These are phyloP conservation scores for Coemansia guatemalensis DNA, from an alignment of 192 early-diverging fungal genomes.

Conservation along the genomic window DNA sequence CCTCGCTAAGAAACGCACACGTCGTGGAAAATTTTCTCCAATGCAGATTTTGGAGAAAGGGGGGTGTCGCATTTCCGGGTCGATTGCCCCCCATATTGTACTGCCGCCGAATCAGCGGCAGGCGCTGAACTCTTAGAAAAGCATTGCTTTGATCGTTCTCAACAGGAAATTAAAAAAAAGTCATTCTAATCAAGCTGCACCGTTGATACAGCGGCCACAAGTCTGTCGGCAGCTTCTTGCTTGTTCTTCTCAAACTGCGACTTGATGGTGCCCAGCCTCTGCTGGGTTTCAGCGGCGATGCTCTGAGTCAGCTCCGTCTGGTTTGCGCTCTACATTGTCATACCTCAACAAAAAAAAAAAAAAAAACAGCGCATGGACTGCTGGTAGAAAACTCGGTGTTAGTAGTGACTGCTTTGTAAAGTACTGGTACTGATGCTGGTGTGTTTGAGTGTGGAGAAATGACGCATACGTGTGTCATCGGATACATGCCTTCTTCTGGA, in stretches of 20 bases:
- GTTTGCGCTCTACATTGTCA: slow-evolving; percentile 21
- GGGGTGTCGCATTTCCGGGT: slow-evolving; percentile 8
- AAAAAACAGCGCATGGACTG: too few species aligned
- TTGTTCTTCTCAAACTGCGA: slow-evolving; percentile 48
- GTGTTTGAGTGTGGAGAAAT: too few species aligned
- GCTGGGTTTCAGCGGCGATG: slow-evolving; percentile 40
- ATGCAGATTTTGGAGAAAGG: slow-evolving; percentile 6
- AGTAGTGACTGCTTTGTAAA: too few species aligned
- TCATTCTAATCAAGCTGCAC: slow-evolving; percentile 7
- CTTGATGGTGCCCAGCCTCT: slow-evolving; percentile 29
- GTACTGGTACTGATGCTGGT: too few species aligned
- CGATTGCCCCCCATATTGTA: background rate
- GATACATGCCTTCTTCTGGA: slow-evolving; percentile 28
- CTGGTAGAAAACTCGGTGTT: too few species aligned
- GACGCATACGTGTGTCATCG: too few species aligned
- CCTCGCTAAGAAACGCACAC: slow-evolving; percentile 4
- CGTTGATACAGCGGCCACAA: slow-evolving; percentile 32
- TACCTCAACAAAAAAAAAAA: background rate
- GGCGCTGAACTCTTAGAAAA: too few species aligned
- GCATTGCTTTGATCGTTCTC: too few species aligned
- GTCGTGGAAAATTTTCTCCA: slow-evolving; percentile 12
- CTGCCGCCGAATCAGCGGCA: too few species aligned
- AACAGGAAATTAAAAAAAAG: background rate
- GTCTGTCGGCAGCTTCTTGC: slow-evolving; percentile 30
- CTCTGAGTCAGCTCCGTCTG: slow-evolving; percentile 32